Evolutionary conservation across 495 filamentous ascomycete species (phyloP), one percentile per base, ranked within the genome.

Genomic region (Hypoxylon crocopeplum): DNA sequence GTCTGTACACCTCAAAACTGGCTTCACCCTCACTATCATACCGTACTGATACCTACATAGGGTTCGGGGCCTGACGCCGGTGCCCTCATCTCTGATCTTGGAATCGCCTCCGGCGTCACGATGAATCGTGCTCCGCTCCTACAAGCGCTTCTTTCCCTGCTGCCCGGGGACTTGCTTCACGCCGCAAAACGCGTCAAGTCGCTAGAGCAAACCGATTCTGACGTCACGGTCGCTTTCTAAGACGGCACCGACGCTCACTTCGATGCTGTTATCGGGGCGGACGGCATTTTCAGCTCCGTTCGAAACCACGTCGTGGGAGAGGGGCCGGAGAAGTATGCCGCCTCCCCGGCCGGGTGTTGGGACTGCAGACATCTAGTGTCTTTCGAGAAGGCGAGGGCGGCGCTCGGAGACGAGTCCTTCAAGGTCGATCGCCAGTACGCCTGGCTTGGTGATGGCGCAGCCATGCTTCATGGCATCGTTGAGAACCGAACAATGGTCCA

Each of bases 231-330:
- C 16, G 13, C 11, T 32, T 66, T 70, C 41, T 20, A 60, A 22
- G 68, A 68, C 20, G 64, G 58, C 2, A 49, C 46, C 5, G 24
- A 25, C 1, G 45, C 32, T 1, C 7, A 52, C 10, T 69, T 62
- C 29, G 62, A 71, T 33, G 59, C 49, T n/a, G 45, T 71, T 12
- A 64, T 71, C 20, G 69, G 66, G 2, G 69, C 66, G 1, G 69
- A 71, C 39, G 69, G 69, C n/a, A 60, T 69, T 7, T 65, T 62
- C 29, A 53, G 69, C 44, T 12, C 13, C 1, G 54, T 71, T 2
- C 56, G 69, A 3, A 38, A 51, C 8, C 21, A 57, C 10, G 60
- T 71, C 0, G 11, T 69, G 0, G 20, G 24, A 24, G 47, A 54
- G 2, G 32, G 36, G 1, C 30, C 40, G 3, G 33, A 50, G 6